These are phyloP conservation scores for Glonium stellatum DNA, from an alignment of 495 filamentous ascomycete genomes.

Conservation along the genomic window DNA sequence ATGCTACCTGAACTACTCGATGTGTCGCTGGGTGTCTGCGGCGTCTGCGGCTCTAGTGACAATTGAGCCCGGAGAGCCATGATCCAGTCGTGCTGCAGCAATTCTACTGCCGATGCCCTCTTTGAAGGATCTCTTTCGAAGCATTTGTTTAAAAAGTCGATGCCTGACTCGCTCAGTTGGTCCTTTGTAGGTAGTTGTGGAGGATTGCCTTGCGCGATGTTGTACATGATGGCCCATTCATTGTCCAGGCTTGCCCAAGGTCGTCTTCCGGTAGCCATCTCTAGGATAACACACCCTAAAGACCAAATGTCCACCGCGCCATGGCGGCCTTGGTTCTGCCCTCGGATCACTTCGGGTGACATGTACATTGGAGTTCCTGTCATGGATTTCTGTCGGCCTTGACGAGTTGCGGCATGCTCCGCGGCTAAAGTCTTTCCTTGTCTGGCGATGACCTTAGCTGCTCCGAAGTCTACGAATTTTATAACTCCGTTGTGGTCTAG, in stretches of 20 bases:
- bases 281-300: slow-evolving; percentile 89
- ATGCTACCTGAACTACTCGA: slow-evolving; percentile 24
- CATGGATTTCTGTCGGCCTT: slow-evolving; percentile 68
- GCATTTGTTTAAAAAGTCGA: slow-evolving; percentile 82
- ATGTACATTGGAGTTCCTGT: slow-evolving; percentile 99
- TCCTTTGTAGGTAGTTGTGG: slow-evolving; percentile 75
- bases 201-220: slow-evolving; percentile 92
- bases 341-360: slow-evolving; percentile 97
- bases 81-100: slow-evolving; percentile 97
- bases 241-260: slow-evolving; percentile 98
- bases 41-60: slow-evolving; percentile 47
- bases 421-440: slow-evolving; percentile 81
- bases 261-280: slow-evolving; percentile 92
- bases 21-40: slow-evolving; percentile 26
- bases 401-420: slow-evolving; percentile 45
- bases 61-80: slow-evolving; percentile 57
- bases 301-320: slow-evolving; percentile 98
- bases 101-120: slow-evolving; percentile 74
- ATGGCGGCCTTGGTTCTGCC: slow-evolving; percentile 61
- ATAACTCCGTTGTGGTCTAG: slow-evolving; percentile 97
- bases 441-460: slow-evolving; percentile 92
- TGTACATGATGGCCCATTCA: slow-evolving; percentile 99
- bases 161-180: slow-evolving; percentile 74
- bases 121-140: slow-evolving; percentile 79
- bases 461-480: slow-evolving; percentile 98